Evolutionary conservation across 495 filamentous ascomycete species (phyloP), one percentile per base, ranked within the genome.

Genomic region (Aspergillus hancockii): DNA sequence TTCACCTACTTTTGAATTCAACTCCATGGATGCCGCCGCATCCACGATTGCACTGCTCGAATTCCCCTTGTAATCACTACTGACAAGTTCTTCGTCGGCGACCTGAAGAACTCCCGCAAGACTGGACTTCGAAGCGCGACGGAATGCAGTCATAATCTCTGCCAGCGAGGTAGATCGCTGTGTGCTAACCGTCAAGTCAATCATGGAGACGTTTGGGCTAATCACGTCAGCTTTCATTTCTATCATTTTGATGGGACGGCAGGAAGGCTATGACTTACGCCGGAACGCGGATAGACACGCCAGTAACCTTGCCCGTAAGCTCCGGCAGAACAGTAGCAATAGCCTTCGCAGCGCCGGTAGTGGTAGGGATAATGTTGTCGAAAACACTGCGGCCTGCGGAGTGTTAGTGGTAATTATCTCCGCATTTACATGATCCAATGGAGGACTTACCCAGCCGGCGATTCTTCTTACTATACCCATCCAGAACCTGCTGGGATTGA

Each of bases 401-500:
- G 12, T 13, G 32, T 52, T 1, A 34, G 25, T 18, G 13, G 32
- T 10, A 14, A 36, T 32, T 10, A 10, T 14, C 34, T 36, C 8
- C 3, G 16, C 13, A 1, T 45, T 19, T 22, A 32, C 12, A 14
- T 10, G 31, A 13, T 0, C 14, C 9, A n/a, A 18, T 22, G 40
- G 12, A 8, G 25, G 38, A 12, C 59, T 43, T 63, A 73, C 70
- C 70, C 7, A 74, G 59, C 21, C 71, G 69, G 46, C 59, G 65
- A 52, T 71, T 74, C 69, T 74, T 74, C 71, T 74, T 70, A 59
- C 71, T 74, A 41, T 74, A 74, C 8, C 71, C 71, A 59, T 74
- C 69, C 61, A 74, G 30, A n/a, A 74, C 71, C 57, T 71, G 69
- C 50, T 74, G 71, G 18, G 69, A 72, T n/a, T 65, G 63, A 9